Evolutionary conservation across 139 green algal genomes (phyloP).

Genomic region (Tetraselmis striata): DNA sequence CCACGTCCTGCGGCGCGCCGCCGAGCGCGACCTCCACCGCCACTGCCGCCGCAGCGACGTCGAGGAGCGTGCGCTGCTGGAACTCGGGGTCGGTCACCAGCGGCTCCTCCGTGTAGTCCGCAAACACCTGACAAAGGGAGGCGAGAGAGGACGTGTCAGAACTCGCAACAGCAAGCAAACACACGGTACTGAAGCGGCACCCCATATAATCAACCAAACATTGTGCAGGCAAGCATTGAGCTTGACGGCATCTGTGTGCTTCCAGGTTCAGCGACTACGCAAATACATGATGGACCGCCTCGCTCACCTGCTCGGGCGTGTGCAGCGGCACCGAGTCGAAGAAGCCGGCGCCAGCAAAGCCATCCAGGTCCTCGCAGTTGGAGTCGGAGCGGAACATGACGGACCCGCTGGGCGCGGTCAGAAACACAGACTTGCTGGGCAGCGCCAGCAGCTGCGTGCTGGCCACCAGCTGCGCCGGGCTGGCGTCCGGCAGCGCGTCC

Average conservation of each 20-base stretch:
- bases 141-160: no score
- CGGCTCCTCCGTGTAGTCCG: constrained; percentile 3
- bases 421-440: constrained; percentile 42
- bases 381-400: constrained; percentile 47
- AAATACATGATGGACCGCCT: no score
- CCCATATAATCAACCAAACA: no score
- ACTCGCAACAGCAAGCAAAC: no score
- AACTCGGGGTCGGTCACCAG: constrained; percentile 15
- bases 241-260: no score
- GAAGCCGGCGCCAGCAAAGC: constrained; percentile 37
- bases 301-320: neutral
- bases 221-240: no score
- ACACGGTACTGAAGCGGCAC: no score
- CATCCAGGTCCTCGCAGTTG: constrained; percentile 49
- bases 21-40: constrained; percentile 26
- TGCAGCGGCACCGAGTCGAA: constrained; percentile 30
- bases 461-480: neutral
- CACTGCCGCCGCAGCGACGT: constrained; percentile 6
- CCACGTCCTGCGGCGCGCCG: constrained; percentile 32
- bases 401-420: constrained; percentile 22
- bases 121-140: no score
- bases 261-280: no score
- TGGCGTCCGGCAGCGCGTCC: neutral
- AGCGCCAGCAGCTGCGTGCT: constrained; percentile 24
- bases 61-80: constrained; percentile 3